phyloP scores from a whole-genome alignment of 2,329 filamentous ascomycete genomes.

The Ascochyta pisi region DNA sequence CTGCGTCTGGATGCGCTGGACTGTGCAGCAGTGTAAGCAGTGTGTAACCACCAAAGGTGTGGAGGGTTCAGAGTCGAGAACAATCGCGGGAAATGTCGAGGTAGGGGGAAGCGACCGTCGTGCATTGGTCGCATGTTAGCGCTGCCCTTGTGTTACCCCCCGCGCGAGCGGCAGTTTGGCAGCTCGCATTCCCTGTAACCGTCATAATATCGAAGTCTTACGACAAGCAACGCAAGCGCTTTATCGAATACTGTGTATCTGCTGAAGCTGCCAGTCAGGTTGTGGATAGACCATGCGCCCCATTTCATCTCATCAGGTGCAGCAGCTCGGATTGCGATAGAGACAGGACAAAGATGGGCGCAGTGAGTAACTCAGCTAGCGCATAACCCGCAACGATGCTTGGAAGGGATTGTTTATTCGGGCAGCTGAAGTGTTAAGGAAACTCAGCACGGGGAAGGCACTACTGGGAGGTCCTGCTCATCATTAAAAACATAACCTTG shows the following conservation, averaged over 20 bases:
- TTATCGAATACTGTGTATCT: too few species aligned
- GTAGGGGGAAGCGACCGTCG: constrained; percentile 10
- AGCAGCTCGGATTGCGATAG: too few species aligned
- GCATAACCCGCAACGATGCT: too few species aligned
- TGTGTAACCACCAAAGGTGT: constrained; percentile 2
- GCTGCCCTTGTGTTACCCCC: background rate
- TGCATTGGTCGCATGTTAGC: background rate
- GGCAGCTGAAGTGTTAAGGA: too few species aligned
- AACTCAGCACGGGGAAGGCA: too few species aligned
- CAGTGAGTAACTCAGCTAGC: too few species aligned
- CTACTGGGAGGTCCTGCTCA: too few species aligned
- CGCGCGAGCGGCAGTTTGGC: background rate
- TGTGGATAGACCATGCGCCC: background rate
- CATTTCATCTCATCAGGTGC: background rate
- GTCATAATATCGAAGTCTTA: background rate
- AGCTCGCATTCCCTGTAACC: background rate
- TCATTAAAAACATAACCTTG: too few species aligned
- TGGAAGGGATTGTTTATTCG: too few species aligned
- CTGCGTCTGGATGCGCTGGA: constrained; percentile 2
- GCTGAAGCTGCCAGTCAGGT: background rate
- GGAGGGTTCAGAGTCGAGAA: constrained; percentile 9
- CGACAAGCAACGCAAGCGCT: too few species aligned
- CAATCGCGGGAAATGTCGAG: background rate
- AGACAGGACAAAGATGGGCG: too few species aligned
- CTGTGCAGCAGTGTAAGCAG: constrained; percentile 1